A percentile compares a stretch with the other conserved stretches of the same genome.
These are phyloP conservation scores for Sporothrix variecibatus DNA, from an alignment of 2,329 filamentous ascomycete genomes.

Conservation along the genomic window DNA sequence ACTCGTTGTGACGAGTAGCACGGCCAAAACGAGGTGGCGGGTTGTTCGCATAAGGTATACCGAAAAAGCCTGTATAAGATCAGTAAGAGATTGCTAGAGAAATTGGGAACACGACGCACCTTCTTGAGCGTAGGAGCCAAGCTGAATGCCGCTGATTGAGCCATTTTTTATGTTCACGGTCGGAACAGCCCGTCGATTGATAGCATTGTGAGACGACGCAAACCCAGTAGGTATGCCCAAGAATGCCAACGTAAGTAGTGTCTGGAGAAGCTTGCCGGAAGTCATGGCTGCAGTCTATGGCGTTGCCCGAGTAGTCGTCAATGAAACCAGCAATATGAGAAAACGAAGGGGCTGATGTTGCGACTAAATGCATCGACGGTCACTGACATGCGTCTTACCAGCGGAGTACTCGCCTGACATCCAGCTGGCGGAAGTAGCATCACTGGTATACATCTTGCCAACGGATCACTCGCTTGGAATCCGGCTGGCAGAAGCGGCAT, in stretches of 20 bases:
- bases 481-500: background rate
- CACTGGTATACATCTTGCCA: too few relatives aligned
- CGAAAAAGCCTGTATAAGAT: background rate
- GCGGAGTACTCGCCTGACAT: too few relatives aligned
- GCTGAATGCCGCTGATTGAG: background rate
- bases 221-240: background rate
- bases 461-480: background rate
- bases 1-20: background rate
- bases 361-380: background rate
- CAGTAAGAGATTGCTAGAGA: background rate
- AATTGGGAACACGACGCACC: background rate
- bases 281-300: background rate
- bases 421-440: too few relatives aligned
- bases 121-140: constrained; percentile 8
- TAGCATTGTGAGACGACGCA: background rate
- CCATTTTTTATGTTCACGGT: background rate
- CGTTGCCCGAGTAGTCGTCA: background rate
- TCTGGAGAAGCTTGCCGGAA: constrained; percentile 3
- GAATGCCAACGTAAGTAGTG: background rate
- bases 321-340: background rate
- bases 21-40: constrained; percentile 1
- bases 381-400: background rate
- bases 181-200: background rate
- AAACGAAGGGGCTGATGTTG: background rate
- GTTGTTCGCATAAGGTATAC: background rate